Evolutionary conservation across 1,284 basidiomycete species (phyloP), one percentile per base, ranked within the genome.

Genomic region (Melampsora americana): DNA sequence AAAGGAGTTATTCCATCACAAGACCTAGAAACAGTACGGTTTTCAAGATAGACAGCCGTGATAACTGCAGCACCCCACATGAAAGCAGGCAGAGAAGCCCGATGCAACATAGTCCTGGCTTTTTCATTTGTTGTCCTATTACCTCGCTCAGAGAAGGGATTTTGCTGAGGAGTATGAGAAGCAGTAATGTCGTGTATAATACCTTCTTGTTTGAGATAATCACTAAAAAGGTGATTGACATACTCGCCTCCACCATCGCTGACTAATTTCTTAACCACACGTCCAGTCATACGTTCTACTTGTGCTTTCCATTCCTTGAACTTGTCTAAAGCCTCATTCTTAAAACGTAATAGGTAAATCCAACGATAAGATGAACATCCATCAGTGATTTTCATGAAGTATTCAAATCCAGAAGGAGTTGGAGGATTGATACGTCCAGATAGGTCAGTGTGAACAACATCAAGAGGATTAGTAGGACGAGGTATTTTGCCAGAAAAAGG

Each of bases 101-200:
- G 30, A 9, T 14, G 16, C 0, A 68, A 42, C n/a, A 68, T 9
- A 28, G 44, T 18, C 30, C 46, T 23, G 2, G 67, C 46, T 23
- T 69, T 69, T 23, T 69, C 26, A 32, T 53, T 39, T n/a, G 50
- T 50, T 2, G 67, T 53, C 23, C 50, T 2, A 39, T 69, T 69
- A 1, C 48, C 67, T n/a, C 32, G 6, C 16, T 69, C 50, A 39
- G 67, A 23, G 23, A 69, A 53, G n/a, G 67, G 67, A 23, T 69
- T 69, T 59, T 69, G 67, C 18, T 69, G 67, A 16, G 67, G 48
- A 9, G 67, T 32, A 5, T 69, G 56, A 16, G 67, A 32, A 0
- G 48, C 67, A n/a, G 48, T 32, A 1, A 32, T 53, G 28, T 16
- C 28, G 35, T 69, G 67, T 16, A 1, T 30, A 1, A 59, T 59